A percentile compares a stretch with the other conserved stretches of the same genome.
phyloP scores from a whole-genome alignment of 208 protist genomes.

The Trypanosoma vivax region DNA sequence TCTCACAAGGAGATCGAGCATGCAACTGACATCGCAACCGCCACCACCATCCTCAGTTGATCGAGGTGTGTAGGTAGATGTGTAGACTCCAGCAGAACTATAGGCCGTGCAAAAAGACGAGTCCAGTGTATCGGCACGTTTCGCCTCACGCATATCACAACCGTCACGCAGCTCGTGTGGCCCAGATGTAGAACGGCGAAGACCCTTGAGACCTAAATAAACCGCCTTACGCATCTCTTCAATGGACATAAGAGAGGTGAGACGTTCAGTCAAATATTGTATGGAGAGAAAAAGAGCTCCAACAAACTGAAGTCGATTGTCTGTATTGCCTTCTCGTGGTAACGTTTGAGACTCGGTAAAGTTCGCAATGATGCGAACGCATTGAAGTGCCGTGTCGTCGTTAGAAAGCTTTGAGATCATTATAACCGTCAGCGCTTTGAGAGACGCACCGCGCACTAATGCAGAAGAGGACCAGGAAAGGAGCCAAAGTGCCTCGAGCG shows the following conservation, averaged over 20 bases:
- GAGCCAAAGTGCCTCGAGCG: slow-evolving; percentile 24
- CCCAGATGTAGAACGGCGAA: neutral
- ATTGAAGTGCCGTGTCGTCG: slow-evolving; percentile 24
- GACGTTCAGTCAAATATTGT: slow-evolving; percentile 47
- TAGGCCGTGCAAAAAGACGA: no score
- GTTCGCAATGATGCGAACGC: slow-evolving; percentile 30
- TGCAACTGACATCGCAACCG: neutral
- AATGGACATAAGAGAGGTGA: slow-evolving; percentile 33
- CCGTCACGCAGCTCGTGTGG: neutral
- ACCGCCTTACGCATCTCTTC: slow-evolving; percentile 47
- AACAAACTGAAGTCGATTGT: slow-evolving; percentile 53
- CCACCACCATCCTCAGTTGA: neutral
- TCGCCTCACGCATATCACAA: no score
- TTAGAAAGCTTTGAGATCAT: slow-evolving; percentile 32
- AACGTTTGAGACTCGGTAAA: slow-evolving; percentile 17
- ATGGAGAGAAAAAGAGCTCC: slow-evolving; percentile 37
- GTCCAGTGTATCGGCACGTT: no score
- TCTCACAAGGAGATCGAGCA: neutral
- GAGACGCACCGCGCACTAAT: slow-evolving; percentile 50
- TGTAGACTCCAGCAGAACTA: no score
- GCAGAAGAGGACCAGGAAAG: slow-evolving; percentile 37
- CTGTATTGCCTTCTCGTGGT: slow-evolving; percentile 43
- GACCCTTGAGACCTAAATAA: neutral
- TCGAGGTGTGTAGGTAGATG: neutral
- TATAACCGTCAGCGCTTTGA: slow-evolving; percentile 52